Evolutionary conservation across 108 stramenopile genomes (phyloP).

Genomic region (Chaetoceros muelleri): DNA sequence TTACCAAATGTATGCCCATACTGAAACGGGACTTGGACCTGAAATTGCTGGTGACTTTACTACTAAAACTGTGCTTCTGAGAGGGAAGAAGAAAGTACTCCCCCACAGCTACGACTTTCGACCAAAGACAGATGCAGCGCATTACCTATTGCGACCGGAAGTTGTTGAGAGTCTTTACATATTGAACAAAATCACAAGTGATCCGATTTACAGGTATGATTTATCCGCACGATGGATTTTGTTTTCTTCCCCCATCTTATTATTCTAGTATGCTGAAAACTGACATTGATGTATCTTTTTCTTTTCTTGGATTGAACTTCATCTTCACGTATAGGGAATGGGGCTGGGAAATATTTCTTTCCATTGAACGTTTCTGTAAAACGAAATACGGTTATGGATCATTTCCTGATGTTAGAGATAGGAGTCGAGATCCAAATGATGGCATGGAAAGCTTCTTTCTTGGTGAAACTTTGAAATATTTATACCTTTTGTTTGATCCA

Average conservation of each 20-base stretch:
- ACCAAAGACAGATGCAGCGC: constrained; percentile 41
- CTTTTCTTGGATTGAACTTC: constrained; percentile 71
- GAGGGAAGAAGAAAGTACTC: constrained; percentile 7
- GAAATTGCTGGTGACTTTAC: constrained; percentile 45
- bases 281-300: constrained; percentile 19
- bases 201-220: constrained; percentile 33
- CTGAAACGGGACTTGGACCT: constrained; percentile 81
- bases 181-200: constrained; percentile 26
- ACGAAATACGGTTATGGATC: constrained; percentile 68
- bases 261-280: constrained; percentile 8
- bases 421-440: constrained; percentile 37
- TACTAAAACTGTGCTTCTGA: background rate
- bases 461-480: constrained; percentile 95
- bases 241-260: constrained; percentile 9
- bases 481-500: constrained; percentile 89
- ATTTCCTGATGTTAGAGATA: constrained; percentile 49
- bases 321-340: constrained; percentile 94
- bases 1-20: constrained; percentile 85
- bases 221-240: constrained; percentile 15
- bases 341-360: constrained; percentile 93
- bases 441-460: constrained; percentile 94
- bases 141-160: constrained; percentile 89
- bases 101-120: constrained; percentile 50
- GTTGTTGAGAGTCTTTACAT: constrained; percentile 55
- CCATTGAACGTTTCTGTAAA: constrained; percentile 86